These are phyloP conservation scores for Neonectria hederae DNA, from an alignment of 2,329 filamentous ascomycete species.

Conservation along the genomic window DNA sequence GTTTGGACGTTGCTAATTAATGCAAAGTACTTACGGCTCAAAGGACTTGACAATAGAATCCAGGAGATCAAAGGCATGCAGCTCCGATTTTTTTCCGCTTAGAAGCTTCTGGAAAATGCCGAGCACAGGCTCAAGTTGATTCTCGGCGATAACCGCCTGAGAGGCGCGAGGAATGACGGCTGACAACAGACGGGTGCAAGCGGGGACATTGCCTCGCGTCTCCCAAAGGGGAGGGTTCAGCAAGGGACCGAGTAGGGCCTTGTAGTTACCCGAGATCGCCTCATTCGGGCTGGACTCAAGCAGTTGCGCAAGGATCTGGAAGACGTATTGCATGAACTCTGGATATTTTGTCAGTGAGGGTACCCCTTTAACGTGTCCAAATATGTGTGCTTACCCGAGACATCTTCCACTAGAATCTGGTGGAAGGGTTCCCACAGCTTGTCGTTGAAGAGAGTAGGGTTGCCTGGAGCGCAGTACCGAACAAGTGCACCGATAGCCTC, in stretches of 20 bases:
- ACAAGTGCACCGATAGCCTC: slow-evolving; percentile 93
- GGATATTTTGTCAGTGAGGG: slow-evolving; percentile 43
- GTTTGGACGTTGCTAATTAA: background rate
- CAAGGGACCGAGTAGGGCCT: slow-evolving; percentile 79
- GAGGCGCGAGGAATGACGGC: slow-evolving; percentile 84
- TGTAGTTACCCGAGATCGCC: slow-evolving; percentile 83
- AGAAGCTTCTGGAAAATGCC: slow-evolving; percentile 95
- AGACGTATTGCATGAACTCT: slow-evolving; percentile 97
- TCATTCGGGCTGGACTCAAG: slow-evolving; percentile 85
- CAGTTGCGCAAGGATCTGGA: slow-evolving; percentile 92
- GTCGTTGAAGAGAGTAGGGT: slow-evolving; percentile 79
- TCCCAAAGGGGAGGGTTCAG: slow-evolving; percentile 90
- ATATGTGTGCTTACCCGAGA: slow-evolving; percentile 68
- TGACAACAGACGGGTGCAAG: slow-evolving; percentile 83
- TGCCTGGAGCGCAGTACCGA: slow-evolving; percentile 68
- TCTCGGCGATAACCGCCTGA: slow-evolving; percentile 76
- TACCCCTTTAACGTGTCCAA: background rate
- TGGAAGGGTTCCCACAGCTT: slow-evolving; percentile 87
- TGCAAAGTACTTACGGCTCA: slow-evolving; percentile 65
- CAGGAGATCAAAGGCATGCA: slow-evolving; percentile 87
- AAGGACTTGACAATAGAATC: slow-evolving; percentile 81
- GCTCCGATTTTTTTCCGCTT: slow-evolving; percentile 82
- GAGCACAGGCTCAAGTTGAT: slow-evolving; percentile 88
- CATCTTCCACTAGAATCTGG: slow-evolving; percentile 79
- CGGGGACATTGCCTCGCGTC: slow-evolving; percentile 90